Evolutionary conservation across 371 early-diverging fungal genomes (phyloP), one percentile per base, ranked within the genome.

Genomic region (Mortierella sp.): DNA sequence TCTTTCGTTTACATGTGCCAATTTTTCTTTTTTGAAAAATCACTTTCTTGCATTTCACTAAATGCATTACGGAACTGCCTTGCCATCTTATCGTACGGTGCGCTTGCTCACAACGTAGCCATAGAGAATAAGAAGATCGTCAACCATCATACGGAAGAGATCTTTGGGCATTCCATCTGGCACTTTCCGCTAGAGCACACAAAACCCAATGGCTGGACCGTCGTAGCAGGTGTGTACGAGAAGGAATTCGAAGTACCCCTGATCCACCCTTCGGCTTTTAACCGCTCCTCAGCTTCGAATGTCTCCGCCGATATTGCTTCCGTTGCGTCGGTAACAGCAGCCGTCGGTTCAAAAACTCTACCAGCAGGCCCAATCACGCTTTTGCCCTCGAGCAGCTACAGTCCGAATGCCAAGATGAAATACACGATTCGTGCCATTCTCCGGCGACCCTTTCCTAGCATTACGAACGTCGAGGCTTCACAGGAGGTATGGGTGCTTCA

Each of bases 401-500:
- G 65, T 19, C 61, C 64, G 1, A 43, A 76, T 21, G 70, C 78
- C 9, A 56, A 56, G 30, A 55, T 76, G 24, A 64, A 64, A 28
- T 76, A 76, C 42, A 70, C 78, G 2, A 58, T 76, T 44, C 70
- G 65, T 12, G 78, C 78, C 39, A 60, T 76, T 44, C 70, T 76
- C 2, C 78, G 46, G 21, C 47, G 78, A 24, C 78, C 78, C 2
- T 76, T 76, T 46, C 76, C 70, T 0, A 37, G 56, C 28, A 60
- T 67, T 34, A 64, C 56, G 34, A 48, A 76, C 37, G 43, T 76
- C 31, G 76, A 76, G 19, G 64, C 76, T 7, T 64, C 65, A 0
- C 76, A 76, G 37, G 76, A 76, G 50, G 60, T 76, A 11, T 76
- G 76, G 76, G 76, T 76, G 9, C 52, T 76, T n/a, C 53, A 76